Percentiles rank a stretch among this genome's conserved stretches.
phyloP scores from a whole-genome alignment of 2,329 filamentous ascomycete genomes.

The Trichoderma lentiforme region DNA sequence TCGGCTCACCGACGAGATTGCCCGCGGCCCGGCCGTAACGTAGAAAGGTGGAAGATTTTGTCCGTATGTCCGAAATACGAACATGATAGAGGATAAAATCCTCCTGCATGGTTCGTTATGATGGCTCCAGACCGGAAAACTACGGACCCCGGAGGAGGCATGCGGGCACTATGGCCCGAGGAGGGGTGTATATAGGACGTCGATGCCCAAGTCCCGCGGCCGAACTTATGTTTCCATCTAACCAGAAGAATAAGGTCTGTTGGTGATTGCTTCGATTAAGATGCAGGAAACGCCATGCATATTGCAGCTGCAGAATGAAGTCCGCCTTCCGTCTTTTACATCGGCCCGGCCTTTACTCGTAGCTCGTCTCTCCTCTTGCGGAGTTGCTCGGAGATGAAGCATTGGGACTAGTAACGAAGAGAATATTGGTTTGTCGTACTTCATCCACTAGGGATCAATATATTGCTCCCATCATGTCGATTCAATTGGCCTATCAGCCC shows the following conservation, averaged over 20 bases:
- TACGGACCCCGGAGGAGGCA: not conserved
- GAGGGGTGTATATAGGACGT: not conserved
- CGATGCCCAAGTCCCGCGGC: not conserved
- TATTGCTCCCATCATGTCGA: not conserved
- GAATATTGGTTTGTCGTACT: not conserved
- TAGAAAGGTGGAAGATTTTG: not conserved
- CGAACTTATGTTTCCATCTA: not conserved
- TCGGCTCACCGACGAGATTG: not conserved
- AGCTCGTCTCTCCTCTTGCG: not conserved
- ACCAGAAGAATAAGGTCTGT: not conserved
- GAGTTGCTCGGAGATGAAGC: not conserved
- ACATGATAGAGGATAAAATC: not conserved
- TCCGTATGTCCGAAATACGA: not conserved
- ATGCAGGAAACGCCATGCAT: constrained; percentile 14
- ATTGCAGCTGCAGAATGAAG: not conserved
- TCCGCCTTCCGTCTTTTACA: not conserved
- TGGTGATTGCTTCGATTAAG: constrained; percentile 10
- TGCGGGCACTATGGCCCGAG: not conserved
- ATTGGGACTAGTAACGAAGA: not conserved
- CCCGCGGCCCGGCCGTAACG: not conserved
- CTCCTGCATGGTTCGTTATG: not conserved
- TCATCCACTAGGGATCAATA: not conserved
- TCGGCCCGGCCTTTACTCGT: not conserved
- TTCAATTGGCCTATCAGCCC: not conserved
- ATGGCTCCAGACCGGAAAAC: not conserved